Base-by-base conservation (phyloP, 176 grass and related monocot species). In the Neostapfia colusana region DNA sequence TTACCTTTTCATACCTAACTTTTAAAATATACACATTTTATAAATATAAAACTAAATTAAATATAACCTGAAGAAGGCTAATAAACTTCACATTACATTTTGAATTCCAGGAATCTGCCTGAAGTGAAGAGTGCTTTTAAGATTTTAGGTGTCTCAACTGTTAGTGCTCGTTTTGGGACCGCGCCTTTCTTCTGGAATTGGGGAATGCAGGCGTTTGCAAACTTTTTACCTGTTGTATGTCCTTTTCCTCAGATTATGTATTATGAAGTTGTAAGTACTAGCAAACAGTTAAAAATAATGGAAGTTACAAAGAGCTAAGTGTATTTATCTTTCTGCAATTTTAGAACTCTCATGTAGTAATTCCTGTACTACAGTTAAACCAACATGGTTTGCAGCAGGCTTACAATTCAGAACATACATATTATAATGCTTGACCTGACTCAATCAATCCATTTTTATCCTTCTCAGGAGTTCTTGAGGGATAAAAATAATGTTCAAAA, bases 141-240 rank as follows among this genome's bases (percentile, higher is more conserved):
- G 82, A 88, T 93, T 73, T 87, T 97, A 85, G 89, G 85, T 72
- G 88, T 97, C n/a, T 91, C 89, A 77, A 91, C 84, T 67, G 95
- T 97, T 71, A 97, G 91, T 79, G 95, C 95, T 79, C 86, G 91
- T 86, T 93, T 97, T 81, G 91, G 89, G 69, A 97, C 95, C 65
- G 70, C 95, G 18, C 95, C 95, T 45, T 93, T 93, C 76, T 97
- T 93, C 83, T 97, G 95, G 91, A 97, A 97, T 77, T 97, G 95
- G 95, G 91, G 91, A 87, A 97, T 97, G 95, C 67, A 91, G 86
- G 95, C 95, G n/a, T 81, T 97, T 49, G 89, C 84, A 63, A 91
- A 90, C 53, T 82, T 93, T 79, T 66, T 97, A 69, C 91, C 91
- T 53, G 65, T 44, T 82, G 91, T 97, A 97, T 72, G 90, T 81